Evolutionary conservation across 129 eudicot genomes (phyloP), one percentile per base, ranked within the genome.

Genomic region (Centella asiatica): DNA sequence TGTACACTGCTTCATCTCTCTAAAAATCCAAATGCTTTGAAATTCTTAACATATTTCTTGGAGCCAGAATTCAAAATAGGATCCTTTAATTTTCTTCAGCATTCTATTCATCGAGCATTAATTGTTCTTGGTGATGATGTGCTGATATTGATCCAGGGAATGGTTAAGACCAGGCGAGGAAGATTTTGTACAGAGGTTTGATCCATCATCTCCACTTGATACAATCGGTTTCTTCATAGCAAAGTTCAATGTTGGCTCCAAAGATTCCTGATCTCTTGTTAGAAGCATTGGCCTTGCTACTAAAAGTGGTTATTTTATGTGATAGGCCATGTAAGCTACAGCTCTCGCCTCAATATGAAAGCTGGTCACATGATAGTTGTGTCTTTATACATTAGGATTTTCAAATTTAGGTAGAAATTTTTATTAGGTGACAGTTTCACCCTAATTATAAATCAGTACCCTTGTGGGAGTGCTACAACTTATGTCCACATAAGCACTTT

Each of bases 211-310:
- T 34, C 47, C 81, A 15, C 83, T 85, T 14, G 99, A 92, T 68
- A 92, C 99, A 48, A 92, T 92, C 23, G 99, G 99, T 29, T 92
- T 87, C 62, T 92, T 92, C 78, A 84, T 92, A 45, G 99, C 99
- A 45, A 92, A 92, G 72, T 92, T 92, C 50, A 78, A 67, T 34
- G 96, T 87, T 69, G 96, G 95, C 39, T 71, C 84, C 70, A 92
- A 82, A 76, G 80, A 80, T 65, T 65, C 26, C 18, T 37, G 50
- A 61, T 42, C 0, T 57, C 36, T 57, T 19, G 18, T 19, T 22
- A 57, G 27, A 24, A 57, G 14, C 42, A 36, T 7, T 10, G 2
- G 12, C 1, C 42, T 1, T 36, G 42, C 12, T 13, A 0, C 11
- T 36, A 36, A 13, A 13, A 36, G 12, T 13, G 42, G 14, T 36